Conservation (phyloP, 495 filamentous ascomycete species). For the Aspergillus affinis region DNA sequence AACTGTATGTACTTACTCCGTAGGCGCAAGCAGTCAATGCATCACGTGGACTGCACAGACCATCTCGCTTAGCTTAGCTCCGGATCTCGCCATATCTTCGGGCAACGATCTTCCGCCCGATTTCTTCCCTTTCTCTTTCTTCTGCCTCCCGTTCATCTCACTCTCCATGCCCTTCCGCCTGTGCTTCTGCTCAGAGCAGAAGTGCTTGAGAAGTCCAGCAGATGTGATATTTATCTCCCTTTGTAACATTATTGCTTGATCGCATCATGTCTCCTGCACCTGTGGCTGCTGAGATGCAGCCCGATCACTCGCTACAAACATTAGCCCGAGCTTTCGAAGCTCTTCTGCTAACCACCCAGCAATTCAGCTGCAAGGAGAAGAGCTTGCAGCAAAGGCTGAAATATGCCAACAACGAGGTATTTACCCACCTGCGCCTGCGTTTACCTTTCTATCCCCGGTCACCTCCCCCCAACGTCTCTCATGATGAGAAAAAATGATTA, state of each 20-base stretch:
- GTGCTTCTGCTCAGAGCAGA: constrained; percentile 32
- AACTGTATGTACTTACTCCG: background rate
- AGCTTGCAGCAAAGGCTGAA: constrained; percentile 42
- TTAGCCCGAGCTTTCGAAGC: constrained; percentile 49
- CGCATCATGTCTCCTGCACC: constrained; percentile 39
- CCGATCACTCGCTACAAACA: constrained; percentile 41
- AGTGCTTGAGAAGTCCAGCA: constrained; percentile 18
- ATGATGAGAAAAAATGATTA: constrained; percentile 55
- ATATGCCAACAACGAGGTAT: constrained; percentile 50
- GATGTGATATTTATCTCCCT: constrained; percentile 22
- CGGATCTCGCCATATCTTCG: background rate
- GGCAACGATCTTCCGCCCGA: constrained; percentile 7
- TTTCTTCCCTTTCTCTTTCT: constrained; percentile 13
- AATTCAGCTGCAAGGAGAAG: constrained; percentile 44
- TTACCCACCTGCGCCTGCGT: constrained; percentile 9
- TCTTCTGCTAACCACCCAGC: constrained; percentile 49
- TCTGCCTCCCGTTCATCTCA: constrained; percentile 12
- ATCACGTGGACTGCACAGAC: constrained; percentile 39
- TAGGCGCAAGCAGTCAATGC: background rate
- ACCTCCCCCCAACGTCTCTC: constrained; percentile 30
- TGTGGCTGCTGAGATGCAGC: constrained; percentile 32
- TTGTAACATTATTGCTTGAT: constrained; percentile 26
- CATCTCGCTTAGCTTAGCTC: constrained; percentile 39
- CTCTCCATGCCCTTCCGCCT: constrained; percentile 17
- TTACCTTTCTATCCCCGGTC: constrained; percentile 9